These are phyloP conservation scores for Staphylotrichum tortipilum DNA, from an alignment of 495 filamentous ascomycete species.

Conservation along the genomic window DNA sequence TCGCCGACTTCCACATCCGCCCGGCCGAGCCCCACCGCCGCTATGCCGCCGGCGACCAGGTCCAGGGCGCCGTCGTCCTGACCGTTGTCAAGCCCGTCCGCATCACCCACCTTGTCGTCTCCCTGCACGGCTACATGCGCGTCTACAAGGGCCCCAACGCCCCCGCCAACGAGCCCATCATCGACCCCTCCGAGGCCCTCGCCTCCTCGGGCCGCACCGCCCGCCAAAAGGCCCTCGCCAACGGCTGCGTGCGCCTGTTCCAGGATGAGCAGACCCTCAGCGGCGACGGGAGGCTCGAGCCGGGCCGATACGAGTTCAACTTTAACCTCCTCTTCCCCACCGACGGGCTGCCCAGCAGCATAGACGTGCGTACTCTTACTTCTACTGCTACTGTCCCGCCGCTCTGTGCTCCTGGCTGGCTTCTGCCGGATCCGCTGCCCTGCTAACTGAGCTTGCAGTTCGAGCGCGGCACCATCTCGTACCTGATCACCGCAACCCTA, in stretches of 20 bases:
- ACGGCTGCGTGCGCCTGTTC: constrained; percentile 78
- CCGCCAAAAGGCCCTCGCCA: constrained; percentile 61
- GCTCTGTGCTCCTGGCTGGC: too few species aligned
- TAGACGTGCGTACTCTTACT: constrained; percentile 75
- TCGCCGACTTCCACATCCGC: constrained; percentile 73
- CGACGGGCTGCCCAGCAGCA: constrained; percentile 80
- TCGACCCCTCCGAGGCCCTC: constrained; percentile 34
- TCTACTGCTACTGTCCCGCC: too few species aligned
- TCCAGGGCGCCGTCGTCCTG: constrained; percentile 67
- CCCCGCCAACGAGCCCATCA: constrained; percentile 48
- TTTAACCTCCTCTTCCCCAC: constrained; percentile 76
- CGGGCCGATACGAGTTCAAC: constrained; percentile 83
- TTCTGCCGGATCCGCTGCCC: too few species aligned
- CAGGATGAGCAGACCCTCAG: constrained; percentile 86
- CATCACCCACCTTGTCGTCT: constrained; percentile 83
- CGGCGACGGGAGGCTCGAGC: constrained; percentile 77
- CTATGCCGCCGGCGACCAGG: constrained; percentile 58
- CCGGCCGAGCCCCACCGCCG: constrained; percentile 83
- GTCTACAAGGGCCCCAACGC: constrained; percentile 70
- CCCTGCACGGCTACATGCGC: constrained; percentile 80
- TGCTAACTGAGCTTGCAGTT: constrained; percentile 52
- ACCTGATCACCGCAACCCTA: constrained; percentile 79
- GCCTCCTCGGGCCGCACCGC: constrained; percentile 40
- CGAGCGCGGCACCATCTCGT: constrained; percentile 86
- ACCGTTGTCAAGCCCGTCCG: constrained; percentile 73